Evolutionary conservation across 192 early-diverging fungal genomes (phyloP), one percentile per base, ranked within the genome.

Genomic region (Coemansia nantahalensis): DNA sequence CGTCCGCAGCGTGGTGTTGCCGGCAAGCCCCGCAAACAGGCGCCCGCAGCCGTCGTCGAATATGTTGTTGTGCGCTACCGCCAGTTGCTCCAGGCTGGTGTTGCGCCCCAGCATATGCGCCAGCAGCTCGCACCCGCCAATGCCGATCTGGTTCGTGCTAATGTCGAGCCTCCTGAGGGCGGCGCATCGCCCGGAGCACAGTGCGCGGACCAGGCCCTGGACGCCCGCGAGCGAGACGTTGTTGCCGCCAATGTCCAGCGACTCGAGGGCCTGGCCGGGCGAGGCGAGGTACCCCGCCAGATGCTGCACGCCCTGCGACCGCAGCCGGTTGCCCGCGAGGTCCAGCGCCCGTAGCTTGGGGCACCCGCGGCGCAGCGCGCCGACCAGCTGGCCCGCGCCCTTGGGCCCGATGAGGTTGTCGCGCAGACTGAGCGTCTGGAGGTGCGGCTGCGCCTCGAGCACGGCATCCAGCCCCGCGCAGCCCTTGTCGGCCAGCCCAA

Each of bases 111-210:
- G 44, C 16, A 39, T 33, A 8, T n/a, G 48, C 0, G 48, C 54
- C 32, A 68, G 41, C 1, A 36, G 44, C 23, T 28, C 51, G 30
- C 58, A 61, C 2, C 65, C 65, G n/a, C 14, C 11, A 1, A 31
- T 33, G 21, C 51, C 65, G 19, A 68, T 31, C 43, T 53, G 58
- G 37, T 68, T 68, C 65, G 61, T 68, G n/a, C 56, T 53, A 8
- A 68, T 11, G 11, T 61, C 53, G 39, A 68, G 34, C 12, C 15
- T 15, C 32, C 34, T 49, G 5, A 67, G 51, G 12, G 36, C 18
- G 11, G 26, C 12, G 37, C 23, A 28, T 15, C 14, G 32, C 12
- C 37, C 42, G 11, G 48, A 21, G 1, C 7, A 21, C 26, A 68
- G 37, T 17, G 31, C 49, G 23, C n/a, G 8, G 14, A 36, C 51